These are phyloP conservation scores for Hypoxylon rickii DNA, from an alignment of 495 filamentous ascomycete genomes.

Conservation along the genomic window DNA sequence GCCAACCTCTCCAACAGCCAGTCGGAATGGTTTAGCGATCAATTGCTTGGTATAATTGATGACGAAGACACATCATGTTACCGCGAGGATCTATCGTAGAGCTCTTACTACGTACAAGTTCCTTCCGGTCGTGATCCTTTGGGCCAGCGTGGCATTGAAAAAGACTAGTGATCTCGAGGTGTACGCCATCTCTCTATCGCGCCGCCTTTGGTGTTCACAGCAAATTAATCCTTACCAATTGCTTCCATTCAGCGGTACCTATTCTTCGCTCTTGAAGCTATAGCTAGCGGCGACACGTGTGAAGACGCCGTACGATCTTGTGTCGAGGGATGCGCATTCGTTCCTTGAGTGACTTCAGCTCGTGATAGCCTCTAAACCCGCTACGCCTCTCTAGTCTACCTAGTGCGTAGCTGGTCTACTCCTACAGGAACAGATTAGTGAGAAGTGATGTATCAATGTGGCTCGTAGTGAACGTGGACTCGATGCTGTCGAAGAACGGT, in stretches of 20 bases:
- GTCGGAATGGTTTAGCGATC: conserved; percentile 17
- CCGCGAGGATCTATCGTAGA: conserved; percentile 25
- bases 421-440: conserved; percentile 3
- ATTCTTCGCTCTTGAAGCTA: conserved; percentile 10
- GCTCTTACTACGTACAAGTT: conserved; percentile 8
- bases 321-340: neutral
- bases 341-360: neutral
- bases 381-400: neutral
- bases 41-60: conserved; percentile 16
- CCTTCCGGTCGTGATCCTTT: conserved; percentile 12
- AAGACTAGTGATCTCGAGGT: conserved; percentile 18
- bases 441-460: conserved; percentile 11
- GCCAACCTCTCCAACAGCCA: conserved; percentile 1
- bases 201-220: conserved; percentile 9
- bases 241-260: neutral
- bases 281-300: conserved; percentile 6
- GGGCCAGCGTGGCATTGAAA: conserved; percentile 11
- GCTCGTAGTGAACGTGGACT: conserved; percentile 16
- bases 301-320: conserved; percentile 1
- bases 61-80: conserved; percentile 14
- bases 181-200: too few relatives aligned
- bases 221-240: conserved; percentile 17
- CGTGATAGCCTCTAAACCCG: neutral
- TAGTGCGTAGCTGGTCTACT: neutral
- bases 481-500: conserved; percentile 10